Evolutionary conservation across 140 eudicot species (phyloP).

Genomic region (Stevia rebaudiana): DNA sequence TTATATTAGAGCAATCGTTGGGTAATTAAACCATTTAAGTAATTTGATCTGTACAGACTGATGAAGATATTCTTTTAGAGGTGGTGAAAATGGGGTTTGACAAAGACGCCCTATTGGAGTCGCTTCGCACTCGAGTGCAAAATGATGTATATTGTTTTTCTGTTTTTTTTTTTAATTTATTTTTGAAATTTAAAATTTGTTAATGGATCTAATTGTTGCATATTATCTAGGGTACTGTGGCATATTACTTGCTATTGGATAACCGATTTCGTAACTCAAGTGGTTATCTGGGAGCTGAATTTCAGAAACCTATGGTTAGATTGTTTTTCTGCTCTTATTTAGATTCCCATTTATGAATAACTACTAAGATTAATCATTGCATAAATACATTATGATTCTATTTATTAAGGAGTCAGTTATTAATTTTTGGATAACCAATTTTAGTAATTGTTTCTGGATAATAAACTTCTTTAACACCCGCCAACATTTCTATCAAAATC

Average conservation of each 20-base stretch:
- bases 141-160: slow-evolving; percentile 50
- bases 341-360: not conserved
- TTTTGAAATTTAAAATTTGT: too few species aligned
- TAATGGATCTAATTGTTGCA: not conserved
- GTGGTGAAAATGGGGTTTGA: slow-evolving; percentile 87
- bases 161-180: too few species aligned
- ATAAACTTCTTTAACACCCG: too few species aligned
- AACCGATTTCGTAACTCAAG: slow-evolving; percentile 76
- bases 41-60: slow-evolving; percentile 37
- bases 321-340: not conserved
- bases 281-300: slow-evolving; percentile 98
- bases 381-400: not conserved
- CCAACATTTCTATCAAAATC: too few species aligned
- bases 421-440: not conserved
- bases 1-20: not conserved
- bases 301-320: slow-evolving; percentile 83
- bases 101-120: slow-evolving; percentile 64
- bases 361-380: not conserved
- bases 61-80: slow-evolving; percentile 81
- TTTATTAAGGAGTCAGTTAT: not conserved
- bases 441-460: not conserved
- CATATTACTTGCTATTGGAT: slow-evolving; percentile 89
- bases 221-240: slow-evolving; percentile 76
- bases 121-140: slow-evolving; percentile 78
- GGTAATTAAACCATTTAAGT: not conserved